A percentile compares a stretch with the other conserved stretches of the same genome.
Conservation (phyloP, 1,139 yeast genomes). For the Wickerhamiella infanticola region DNA sequence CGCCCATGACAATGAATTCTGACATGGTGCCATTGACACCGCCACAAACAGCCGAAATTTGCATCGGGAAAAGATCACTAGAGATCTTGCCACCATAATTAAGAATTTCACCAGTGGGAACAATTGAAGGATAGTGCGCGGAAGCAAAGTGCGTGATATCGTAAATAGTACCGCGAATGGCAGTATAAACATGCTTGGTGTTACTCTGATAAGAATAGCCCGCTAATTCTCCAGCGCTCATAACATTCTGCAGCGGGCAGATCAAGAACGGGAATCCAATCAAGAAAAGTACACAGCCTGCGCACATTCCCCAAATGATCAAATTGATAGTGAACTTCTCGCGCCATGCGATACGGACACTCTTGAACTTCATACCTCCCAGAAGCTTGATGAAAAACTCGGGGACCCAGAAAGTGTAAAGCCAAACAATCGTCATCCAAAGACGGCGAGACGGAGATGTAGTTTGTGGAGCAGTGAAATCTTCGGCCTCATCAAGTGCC, state of each 20-base stretch:
- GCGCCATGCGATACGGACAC: constrained; percentile 29
- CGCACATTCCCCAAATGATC: constrained; percentile 28
- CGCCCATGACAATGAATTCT: constrained; percentile 23
- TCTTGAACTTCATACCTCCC: constrained; percentile 24
- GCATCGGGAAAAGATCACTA: constrained; percentile 26
- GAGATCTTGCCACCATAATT: constrained; percentile 27
- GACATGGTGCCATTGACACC: constrained; percentile 20
- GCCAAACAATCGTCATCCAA: constrained; percentile 28
- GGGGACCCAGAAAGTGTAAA: constrained; percentile 28
- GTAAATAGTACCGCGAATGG: constrained; percentile 27
- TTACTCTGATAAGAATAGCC: constrained; percentile 19
- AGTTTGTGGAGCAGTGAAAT: constrained; percentile 14
- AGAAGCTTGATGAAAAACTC: constrained; percentile 22
- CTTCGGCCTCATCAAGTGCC: constrained; percentile 24
- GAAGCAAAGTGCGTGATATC: constrained; percentile 26
- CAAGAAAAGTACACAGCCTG: constrained; percentile 23
- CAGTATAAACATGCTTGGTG: constrained; percentile 23
- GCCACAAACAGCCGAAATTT: constrained; percentile 27
- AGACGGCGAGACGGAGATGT: constrained; percentile 13
- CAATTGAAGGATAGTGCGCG: constrained; percentile 27
- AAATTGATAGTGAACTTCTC: constrained; percentile 30
- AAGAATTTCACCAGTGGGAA: constrained; percentile 22
- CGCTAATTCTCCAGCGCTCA: constrained; percentile 22
- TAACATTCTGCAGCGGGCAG: constrained; percentile 28
- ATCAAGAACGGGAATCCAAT: constrained; percentile 28